These are phyloP conservation scores for Elsinoe perseae DNA, from an alignment of 2,329 filamentous ascomycete species.

Conservation along the genomic window DNA sequence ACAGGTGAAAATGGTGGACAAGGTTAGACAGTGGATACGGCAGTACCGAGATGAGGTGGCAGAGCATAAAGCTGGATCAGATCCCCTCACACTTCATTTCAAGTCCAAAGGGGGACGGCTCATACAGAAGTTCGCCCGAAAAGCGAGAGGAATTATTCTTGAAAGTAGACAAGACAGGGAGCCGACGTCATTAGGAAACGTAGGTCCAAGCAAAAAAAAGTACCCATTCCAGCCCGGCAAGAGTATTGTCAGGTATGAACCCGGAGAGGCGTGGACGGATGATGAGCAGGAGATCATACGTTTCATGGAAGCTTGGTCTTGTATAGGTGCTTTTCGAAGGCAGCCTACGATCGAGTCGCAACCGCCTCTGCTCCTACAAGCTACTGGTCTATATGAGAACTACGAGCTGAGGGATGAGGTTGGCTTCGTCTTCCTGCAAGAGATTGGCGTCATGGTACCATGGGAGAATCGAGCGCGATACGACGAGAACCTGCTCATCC, in stretches of 20 bases:
- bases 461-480: slow-evolving; percentile 63
- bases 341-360: slow-evolving; percentile 51
- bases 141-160: slow-evolving; percentile 34
- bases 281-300: slow-evolving; percentile 51
- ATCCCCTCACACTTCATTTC: slow-evolving; percentile 2
- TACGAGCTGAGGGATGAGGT: slow-evolving; percentile 40
- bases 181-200: slow-evolving; percentile 26
- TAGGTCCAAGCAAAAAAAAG: slow-evolving; percentile 34
- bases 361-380: slow-evolving; percentile 57
- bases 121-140: slow-evolving; percentile 35
- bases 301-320: slow-evolving; percentile 64
- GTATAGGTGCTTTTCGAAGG: slow-evolving; percentile 46
- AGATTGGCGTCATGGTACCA: slow-evolving; percentile 62
- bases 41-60: slow-evolving; percentile 45
- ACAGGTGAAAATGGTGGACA: slow-evolving; percentile 47
- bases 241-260: slow-evolving; percentile 22
- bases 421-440: slow-evolving; percentile 63
- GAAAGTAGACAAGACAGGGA: slow-evolving; percentile 34
- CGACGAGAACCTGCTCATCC: slow-evolving; percentile 46
- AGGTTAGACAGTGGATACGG: slow-evolving; percentile 47
- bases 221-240: slow-evolving; percentile 21
- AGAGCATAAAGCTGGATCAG: slow-evolving; percentile 16
- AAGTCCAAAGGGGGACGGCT: slow-evolving; percentile 19
- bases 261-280: slow-evolving; percentile 38
- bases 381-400: slow-evolving; percentile 53